Conservation (phyloP, 345 rosid species). For the Eucalyptus marginata region DNA sequence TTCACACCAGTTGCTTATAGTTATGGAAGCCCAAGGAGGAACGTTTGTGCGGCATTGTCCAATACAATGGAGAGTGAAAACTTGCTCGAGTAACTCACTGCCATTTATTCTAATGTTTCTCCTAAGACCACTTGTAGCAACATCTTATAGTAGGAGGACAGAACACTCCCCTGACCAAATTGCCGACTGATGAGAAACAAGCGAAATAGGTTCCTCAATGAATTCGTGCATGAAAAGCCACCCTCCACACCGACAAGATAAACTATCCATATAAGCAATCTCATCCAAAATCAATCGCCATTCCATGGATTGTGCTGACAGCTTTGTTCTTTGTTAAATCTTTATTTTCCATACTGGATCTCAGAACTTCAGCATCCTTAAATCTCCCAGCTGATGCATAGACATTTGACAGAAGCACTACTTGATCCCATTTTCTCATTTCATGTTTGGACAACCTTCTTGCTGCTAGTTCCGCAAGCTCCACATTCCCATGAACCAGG, state of each 20-base stretch:
- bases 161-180: not conserved
- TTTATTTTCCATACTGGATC: constrained; percentile 9
- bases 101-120: not conserved
- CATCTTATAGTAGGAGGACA: not conserved
- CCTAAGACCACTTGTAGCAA: not conserved
- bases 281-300: constrained; percentile 6
- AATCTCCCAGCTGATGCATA: constrained; percentile 39
- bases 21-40: not conserved
- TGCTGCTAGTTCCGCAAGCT: constrained; percentile 24
- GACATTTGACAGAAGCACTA: constrained; percentile 27
- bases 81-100: not conserved
- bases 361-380: constrained; percentile 33
- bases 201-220: not conserved
- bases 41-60: not conserved
- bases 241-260: not conserved
- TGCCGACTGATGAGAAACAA: not conserved
- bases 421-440: not conserved
- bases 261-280: not conserved
- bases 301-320: constrained; percentile 11
- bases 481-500: constrained; percentile 17
- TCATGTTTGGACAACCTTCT: constrained; percentile 7
- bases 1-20: not conserved
- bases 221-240: not conserved
- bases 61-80: not conserved
- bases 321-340: constrained; percentile 21